Conservation (phyloP, 768 basidiomycete species). For the Kwoniella sp. region DNA sequence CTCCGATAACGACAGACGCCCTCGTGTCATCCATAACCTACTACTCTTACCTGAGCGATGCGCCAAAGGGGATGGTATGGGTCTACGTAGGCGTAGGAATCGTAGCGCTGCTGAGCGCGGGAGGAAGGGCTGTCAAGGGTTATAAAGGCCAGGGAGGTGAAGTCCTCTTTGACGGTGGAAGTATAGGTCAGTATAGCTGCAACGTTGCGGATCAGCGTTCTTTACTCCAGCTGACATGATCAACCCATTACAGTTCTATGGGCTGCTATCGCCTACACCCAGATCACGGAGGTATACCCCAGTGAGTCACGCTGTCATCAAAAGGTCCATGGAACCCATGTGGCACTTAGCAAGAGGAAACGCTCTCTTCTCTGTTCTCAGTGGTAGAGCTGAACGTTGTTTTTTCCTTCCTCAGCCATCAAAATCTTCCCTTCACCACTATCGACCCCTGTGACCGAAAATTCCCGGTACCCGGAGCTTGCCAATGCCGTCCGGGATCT, state of each 20-base stretch:
- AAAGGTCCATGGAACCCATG: too few species aligned
- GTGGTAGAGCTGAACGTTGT: too few species aligned
- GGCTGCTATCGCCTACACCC: slow-evolving; percentile 42
- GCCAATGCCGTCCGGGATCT: slow-evolving; percentile 47
- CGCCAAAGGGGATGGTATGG: slow-evolving; percentile 45
- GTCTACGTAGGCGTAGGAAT: slow-evolving; percentile 39
- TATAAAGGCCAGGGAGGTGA: slow-evolving; percentile 48
- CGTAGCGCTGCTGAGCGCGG: slow-evolving; percentile 38
- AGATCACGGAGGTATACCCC: slow-evolving; percentile 42
- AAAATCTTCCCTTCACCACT: slow-evolving; percentile 39
- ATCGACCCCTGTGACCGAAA: slow-evolving; percentile 21
- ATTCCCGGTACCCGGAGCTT: slow-evolving; percentile 38
- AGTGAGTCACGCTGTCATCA: slow-evolving; percentile 27
- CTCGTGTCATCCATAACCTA: slow-evolving; percentile 49
- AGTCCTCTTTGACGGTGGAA: slow-evolving; percentile 55
- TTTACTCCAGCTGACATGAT: too few species aligned
- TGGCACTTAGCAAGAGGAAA: not conserved
- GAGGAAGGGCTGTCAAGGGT: slow-evolving; percentile 44
- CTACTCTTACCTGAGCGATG: slow-evolving; percentile 48
- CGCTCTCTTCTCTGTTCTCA: not conserved
- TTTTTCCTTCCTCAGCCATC: too few species aligned
- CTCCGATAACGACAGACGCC: slow-evolving; percentile 51
- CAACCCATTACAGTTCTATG: slow-evolving; percentile 47
- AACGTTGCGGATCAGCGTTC: too few species aligned
- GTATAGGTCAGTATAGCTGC: slow-evolving; percentile 43